Percentiles rank a stretch among this genome's conserved stretches.
Conservation (phyloP, 176 grass and related monocot genomes). For the Areca catechu region DNA sequence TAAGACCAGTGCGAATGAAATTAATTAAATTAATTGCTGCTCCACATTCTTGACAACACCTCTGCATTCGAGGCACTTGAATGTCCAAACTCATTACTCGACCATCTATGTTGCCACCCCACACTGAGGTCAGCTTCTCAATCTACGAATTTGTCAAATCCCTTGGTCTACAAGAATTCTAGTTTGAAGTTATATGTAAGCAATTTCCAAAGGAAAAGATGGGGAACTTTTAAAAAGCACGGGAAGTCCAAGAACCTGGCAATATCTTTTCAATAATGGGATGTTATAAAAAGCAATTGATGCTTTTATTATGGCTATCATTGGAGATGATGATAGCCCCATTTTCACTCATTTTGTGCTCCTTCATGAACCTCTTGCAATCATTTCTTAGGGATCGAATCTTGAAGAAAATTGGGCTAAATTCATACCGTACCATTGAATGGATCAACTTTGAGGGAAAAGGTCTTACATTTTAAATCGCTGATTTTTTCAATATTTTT, state of each 20-base stretch:
- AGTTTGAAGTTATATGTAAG: neutral
- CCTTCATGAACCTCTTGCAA: slow-evolving; percentile 84
- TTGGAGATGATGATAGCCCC: slow-evolving; percentile 65
- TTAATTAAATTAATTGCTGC: slow-evolving; percentile 41
- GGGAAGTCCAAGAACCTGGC: neutral
- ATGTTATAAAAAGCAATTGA: slow-evolving; percentile 94
- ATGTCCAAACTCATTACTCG: no score
- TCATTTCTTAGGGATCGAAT: slow-evolving; percentile 84
- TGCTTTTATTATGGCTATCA: slow-evolving; percentile 82
- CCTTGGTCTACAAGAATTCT: slow-evolving; percentile 46
- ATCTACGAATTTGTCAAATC: slow-evolving; percentile 85
- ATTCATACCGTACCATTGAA: neutral
- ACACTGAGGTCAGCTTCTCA: slow-evolving; percentile 81
- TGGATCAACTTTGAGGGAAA: no score
- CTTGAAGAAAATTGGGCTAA: slow-evolving; percentile 18
- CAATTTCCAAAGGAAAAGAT: slow-evolving; percentile 1
- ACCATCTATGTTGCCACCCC: no score
- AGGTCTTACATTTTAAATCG: no score
- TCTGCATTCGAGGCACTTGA: slow-evolving; percentile 89
- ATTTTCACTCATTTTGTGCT: slow-evolving; percentile 50
- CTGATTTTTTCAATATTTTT: no score
- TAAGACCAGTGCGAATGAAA: no score
- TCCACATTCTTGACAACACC: slow-evolving; percentile 83
- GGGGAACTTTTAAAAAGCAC: neutral
- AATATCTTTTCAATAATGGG: slow-evolving; percentile 66